Evolutionary conservation across 176 grass and related monocot species (phyloP), one percentile per base, ranked within the genome.

Genomic region (Hordeum marinum): DNA sequence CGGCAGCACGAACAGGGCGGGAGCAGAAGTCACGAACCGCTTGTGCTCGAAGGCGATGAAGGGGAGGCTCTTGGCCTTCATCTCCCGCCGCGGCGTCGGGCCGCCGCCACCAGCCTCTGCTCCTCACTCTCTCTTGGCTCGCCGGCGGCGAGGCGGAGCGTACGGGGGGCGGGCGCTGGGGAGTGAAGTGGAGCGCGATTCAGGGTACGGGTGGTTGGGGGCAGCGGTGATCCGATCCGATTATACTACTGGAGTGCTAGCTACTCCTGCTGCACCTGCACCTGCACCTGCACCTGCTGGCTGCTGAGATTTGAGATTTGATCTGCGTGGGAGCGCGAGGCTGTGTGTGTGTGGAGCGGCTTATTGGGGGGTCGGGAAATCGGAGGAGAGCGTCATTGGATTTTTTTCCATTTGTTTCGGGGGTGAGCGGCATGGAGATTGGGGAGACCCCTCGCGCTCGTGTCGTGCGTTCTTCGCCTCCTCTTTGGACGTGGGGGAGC

Each of bases 31-130:
- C 25, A 92, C 87, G 64, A 81, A 95, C 93, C 93, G 88, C 85
- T 92, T 95, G 88, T 95, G 93, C 90, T 95, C 93, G 60, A 86
- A 86, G 68, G 90, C 91, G 85, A 95, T 90, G 62, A 95, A 92
- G 55, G 93, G 93, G 75, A 95, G 86, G 34, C 85, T 87, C 90
- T 95, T 95, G 36, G 87, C 87, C 85, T 92, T 95, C 93, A 95
- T 95, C 88, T 90, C 26, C 21, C 12, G 63, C 24, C 46, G 39
- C 48, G 68, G 27, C 77, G 70, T 21, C 77, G 69, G 67, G 68
- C 80, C 46, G 20, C 58, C 65, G 9, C 73, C 21, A 0, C 61
- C 2, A 13, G 40, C 17, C 9, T 15, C 29, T 27, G 31, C 2
- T 18, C 32, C 21, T 7, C 12, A 25, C 8, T 0, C 20, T 23